Base-by-base conservation (phyloP, 1,139 yeast genomes). In the Geotrichum restrictum region DNA sequence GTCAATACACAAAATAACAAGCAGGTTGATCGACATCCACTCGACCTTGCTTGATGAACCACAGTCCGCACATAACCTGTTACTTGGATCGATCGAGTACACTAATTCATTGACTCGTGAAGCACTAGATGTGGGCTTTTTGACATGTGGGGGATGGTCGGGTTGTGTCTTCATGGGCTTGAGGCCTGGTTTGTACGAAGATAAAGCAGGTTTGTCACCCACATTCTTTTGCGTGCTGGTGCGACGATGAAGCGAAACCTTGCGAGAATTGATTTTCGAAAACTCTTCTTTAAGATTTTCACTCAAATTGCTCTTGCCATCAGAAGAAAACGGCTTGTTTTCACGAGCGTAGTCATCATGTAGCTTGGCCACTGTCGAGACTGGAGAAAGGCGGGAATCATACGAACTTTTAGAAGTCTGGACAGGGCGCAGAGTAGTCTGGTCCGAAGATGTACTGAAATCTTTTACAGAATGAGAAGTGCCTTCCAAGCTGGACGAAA, bases 21-120 rank as follows among this genome's bases (percentile, higher is more conserved):
- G 70, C 48, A 85, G 70, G 63, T 87, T 91, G 57, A 88, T 74
- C 0, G 96, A 86, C 3, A 91, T 79, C 97, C 97, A 91, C 62
- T 89, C 97, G 8, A 88, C 95, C 40, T 65, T 64, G 32, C 77
- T 71, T 8, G 78, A 80, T 0, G 71, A 62, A 0, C 85, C 84
- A 72, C 98, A 91, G 63, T 91, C 98, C 10, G 88, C 86, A 68
- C 98, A 91, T 7, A 63, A 59, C 19, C 68, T 63, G 64, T 91
- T 91, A 37, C 82, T 77, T n/a, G 78, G 70, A 48, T 82, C 80
- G 7, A 57, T 45, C 10, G 56, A 50, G 24, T 56, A 57, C 24
- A 62, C 64, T 21, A 57, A 37, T 6, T 57, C 56, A 47, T 47
- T 49, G 34, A 51, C 31, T 32, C 56, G 18, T 19, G 56, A 16